Evolutionary conservation across 768 basidiomycete species (phyloP).

Genomic region (Strobilomyces confusus): DNA sequence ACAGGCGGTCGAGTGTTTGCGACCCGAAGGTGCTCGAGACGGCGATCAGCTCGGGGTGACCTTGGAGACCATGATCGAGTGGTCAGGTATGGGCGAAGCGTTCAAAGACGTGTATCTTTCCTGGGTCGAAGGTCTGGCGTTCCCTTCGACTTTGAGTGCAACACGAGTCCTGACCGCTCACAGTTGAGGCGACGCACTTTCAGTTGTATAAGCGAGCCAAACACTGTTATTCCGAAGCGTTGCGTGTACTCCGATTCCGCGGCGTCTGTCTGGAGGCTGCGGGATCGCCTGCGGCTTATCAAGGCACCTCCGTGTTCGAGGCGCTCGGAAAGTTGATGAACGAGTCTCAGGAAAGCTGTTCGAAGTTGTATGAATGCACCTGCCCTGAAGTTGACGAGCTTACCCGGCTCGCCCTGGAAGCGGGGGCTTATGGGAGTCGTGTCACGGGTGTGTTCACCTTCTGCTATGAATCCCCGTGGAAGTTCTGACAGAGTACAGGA

Average conservation of each 20-base stretch:
- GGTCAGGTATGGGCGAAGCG: slow-evolving; percentile 52
- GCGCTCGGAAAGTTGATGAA: slow-evolving; percentile 73
- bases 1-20: slow-evolving; percentile 49
- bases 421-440: slow-evolving; percentile 78
- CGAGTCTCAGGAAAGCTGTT: slow-evolving; percentile 70
- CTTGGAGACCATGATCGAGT: slow-evolving; percentile 67
- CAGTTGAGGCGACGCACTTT: slow-evolving; percentile 74
- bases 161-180: background rate
- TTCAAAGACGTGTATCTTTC: slow-evolving; percentile 71
- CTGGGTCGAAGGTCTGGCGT: slow-evolving; percentile 68
- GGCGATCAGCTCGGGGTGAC: slow-evolving; percentile 59
- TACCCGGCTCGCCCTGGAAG: slow-evolving; percentile 54
- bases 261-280: slow-evolving; percentile 52
- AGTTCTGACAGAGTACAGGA: slow-evolving; percentile 36
- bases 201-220: slow-evolving; percentile 78
- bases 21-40: slow-evolving; percentile 35
- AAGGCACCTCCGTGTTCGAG: slow-evolving; percentile 32
- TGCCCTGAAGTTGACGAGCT: slow-evolving; percentile 76
- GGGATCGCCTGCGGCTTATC: slow-evolving; percentile 14
- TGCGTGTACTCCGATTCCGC: slow-evolving; percentile 77
- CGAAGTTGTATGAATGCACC: slow-evolving; percentile 70
- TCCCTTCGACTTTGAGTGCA: background rate
- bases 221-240: slow-evolving; percentile 79
- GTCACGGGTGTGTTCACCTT: slow-evolving; percentile 58
- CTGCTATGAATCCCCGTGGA: background rate